Evolutionary conservation across 2,329 filamentous ascomycete species (phyloP).

Genomic region (Talaromyces rugulosus): DNA sequence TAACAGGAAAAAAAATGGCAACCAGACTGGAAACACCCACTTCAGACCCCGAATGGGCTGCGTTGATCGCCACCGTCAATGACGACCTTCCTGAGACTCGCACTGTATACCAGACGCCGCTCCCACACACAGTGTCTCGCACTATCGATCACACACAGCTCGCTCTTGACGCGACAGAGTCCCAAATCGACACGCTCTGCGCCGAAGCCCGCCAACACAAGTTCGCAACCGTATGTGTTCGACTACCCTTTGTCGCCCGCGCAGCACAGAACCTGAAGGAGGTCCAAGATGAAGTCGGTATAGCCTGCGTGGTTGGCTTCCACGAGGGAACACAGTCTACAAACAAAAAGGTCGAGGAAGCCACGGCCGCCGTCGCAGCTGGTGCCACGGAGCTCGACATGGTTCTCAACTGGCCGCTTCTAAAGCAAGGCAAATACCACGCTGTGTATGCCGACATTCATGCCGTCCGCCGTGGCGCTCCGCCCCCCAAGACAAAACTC

Average conservation of each 20-base stretch:
- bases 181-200: constrained; percentile 52
- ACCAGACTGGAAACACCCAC: constrained; percentile 18
- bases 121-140: constrained; percentile 25
- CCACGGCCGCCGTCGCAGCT: constrained; percentile 43
- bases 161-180: constrained; percentile 38
- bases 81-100: constrained; percentile 21
- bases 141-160: constrained; percentile 43
- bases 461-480: constrained; percentile 47
- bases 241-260: constrained; percentile 49
- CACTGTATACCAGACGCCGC: constrained; percentile 20
- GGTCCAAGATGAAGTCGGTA: constrained; percentile 38
- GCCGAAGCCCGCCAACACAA: constrained; percentile 47
- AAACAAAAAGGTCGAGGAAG: constrained; percentile 49
- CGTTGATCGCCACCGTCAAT: constrained; percentile 24
- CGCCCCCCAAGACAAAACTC: constrained; percentile 33
- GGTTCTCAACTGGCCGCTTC: constrained; percentile 52
- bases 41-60: constrained; percentile 31
- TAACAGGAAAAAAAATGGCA: constrained; percentile 1
- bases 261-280: constrained; percentile 44
- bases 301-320: constrained; percentile 58
- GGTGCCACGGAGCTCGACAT: constrained; percentile 57
- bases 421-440: constrained; percentile 44
- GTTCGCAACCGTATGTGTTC: constrained; percentile 53
- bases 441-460: constrained; percentile 52
- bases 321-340: constrained; percentile 55